Conservation (phyloP, 345 rosid species). For the Dimocarpus longan region DNA sequence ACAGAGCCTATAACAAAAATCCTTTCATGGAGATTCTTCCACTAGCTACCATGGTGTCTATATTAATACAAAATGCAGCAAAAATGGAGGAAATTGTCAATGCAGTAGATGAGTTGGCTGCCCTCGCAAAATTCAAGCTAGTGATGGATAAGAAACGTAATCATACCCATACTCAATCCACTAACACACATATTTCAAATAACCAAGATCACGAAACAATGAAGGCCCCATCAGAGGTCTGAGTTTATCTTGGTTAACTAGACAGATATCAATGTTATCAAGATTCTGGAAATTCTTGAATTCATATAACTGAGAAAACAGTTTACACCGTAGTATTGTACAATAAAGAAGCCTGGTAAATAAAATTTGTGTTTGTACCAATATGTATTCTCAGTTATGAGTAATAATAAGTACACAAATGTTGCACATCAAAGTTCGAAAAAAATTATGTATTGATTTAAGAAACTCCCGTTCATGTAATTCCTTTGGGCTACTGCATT, state of each 20-base stretch:
- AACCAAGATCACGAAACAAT: constrained; percentile 20
- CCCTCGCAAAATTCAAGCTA: constrained; percentile 59
- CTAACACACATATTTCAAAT: background rate
- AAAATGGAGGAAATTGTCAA: constrained; percentile 52
- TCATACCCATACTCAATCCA: constrained; percentile 16
- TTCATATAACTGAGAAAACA: background rate
- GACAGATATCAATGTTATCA: background rate
- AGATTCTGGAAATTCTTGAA: background rate
- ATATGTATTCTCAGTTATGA: too few relatives aligned
- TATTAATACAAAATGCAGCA: constrained; percentile 58
- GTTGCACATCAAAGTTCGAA: too few relatives aligned
- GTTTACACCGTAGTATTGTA: background rate
- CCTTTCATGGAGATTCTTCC: constrained; percentile 61
- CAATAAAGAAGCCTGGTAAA: background rate
- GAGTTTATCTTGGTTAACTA: constrained; percentile 12
- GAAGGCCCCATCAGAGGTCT: constrained; percentile 24
- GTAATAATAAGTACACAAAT: background rate
- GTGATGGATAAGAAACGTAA: constrained; percentile 28
- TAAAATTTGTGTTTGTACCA: too few relatives aligned
- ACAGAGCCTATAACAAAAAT: constrained; percentile 15
- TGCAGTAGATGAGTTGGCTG: constrained; percentile 51
- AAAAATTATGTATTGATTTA: background rate
- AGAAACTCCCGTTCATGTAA: background rate
- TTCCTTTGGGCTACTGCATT: constrained; percentile 15
- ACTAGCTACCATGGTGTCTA: constrained; percentile 52